phyloP scores from a whole-genome alignment of 768 basidiomycete genomes.

The Lentinula sp. region DNA sequence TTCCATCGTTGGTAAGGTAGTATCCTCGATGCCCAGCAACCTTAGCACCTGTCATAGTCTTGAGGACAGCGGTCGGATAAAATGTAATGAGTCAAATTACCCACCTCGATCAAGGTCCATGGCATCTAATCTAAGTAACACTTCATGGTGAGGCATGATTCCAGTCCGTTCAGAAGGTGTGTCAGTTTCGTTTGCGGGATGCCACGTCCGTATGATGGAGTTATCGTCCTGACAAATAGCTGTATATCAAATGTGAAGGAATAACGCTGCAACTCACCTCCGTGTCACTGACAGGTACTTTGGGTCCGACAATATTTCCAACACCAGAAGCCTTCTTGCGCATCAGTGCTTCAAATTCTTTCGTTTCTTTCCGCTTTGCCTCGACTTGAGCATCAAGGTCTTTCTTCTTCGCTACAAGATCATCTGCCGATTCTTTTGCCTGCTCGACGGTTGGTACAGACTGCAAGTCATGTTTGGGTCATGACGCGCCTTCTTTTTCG shows the following conservation, averaged over 20 bases:
- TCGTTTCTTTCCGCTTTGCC: conserved; percentile 68
- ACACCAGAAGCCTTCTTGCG: conserved; percentile 73
- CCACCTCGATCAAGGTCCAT: conserved; percentile 92
- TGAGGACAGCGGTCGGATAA: background rate
- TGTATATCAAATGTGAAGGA: background rate
- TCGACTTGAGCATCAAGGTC: conserved; percentile 79
- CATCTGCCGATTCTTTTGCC: conserved; percentile 91
- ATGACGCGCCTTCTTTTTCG: conserved; percentile 78
- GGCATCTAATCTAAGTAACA: conserved; percentile 86
- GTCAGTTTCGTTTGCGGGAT: conserved; percentile 69
- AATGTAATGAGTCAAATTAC: conserved; percentile 20
- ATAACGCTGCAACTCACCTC: conserved; percentile 52
- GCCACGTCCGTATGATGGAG: conserved; percentile 72
- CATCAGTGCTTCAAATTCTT: conserved; percentile 75
- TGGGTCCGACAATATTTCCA: conserved; percentile 90
- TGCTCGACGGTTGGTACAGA: conserved; percentile 19
- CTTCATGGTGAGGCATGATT: conserved; percentile 97
- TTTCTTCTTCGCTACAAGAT: conserved; percentile 79
- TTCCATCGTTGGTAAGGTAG: conserved; percentile 91
- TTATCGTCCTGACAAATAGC: conserved; percentile 76
- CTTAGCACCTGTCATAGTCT: conserved; percentile 63
- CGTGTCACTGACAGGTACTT: conserved; percentile 78
- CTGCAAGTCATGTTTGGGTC: background rate
- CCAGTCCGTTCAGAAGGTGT: conserved; percentile 67
- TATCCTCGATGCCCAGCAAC: conserved; percentile 94